phyloP scores from a whole-genome alignment of 176 grass and related monocot species.

The Pontederia crassipes region DNA sequence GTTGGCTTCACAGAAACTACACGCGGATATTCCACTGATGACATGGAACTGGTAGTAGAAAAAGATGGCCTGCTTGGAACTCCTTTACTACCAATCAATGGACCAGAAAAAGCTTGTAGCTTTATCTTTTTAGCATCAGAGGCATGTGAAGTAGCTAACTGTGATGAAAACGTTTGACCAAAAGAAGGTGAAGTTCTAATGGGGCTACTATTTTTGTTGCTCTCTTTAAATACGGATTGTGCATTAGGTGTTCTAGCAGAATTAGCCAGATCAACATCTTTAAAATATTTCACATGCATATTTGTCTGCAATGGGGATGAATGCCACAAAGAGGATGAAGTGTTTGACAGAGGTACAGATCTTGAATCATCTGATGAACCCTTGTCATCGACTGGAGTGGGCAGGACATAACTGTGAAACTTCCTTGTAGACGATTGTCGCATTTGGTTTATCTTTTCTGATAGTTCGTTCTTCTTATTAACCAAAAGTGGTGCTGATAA shows the following conservation, averaged over 20 bases:
- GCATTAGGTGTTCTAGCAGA: conserved; percentile 41
- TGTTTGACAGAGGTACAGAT: conserved; percentile 25
- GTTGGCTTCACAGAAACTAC: conserved; percentile 26
- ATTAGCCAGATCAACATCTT: conserved; percentile 54
- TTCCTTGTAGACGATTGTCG: conserved; percentile 58
- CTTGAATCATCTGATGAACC: conserved; percentile 34
- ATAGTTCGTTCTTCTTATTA: conserved; percentile 47
- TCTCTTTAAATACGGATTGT: conserved; percentile 67
- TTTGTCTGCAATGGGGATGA: conserved; percentile 74
- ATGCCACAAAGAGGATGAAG: conserved; percentile 24
- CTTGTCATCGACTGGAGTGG: conserved; percentile 54
- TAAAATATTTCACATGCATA: conserved; percentile 36
- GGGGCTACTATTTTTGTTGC: conserved; percentile 45
- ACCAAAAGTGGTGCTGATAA: conserved; percentile 71
- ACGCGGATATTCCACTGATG: conserved; percentile 42
- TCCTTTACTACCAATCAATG: conserved; percentile 35
- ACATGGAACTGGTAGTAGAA: not conserved
- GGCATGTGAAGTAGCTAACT: conserved; percentile 12
- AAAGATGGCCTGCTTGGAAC: not conserved
- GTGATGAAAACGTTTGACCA: conserved; percentile 25
- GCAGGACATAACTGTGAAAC: conserved; percentile 68
- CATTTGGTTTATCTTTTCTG: conserved; percentile 54
- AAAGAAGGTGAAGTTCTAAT: conserved; percentile 27
- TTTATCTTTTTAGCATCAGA: conserved; percentile 48
- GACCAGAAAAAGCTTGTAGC: conserved; percentile 52